Conservation (phyloP, 108 stramenopile species). For the Tribonema minus region DNA sequence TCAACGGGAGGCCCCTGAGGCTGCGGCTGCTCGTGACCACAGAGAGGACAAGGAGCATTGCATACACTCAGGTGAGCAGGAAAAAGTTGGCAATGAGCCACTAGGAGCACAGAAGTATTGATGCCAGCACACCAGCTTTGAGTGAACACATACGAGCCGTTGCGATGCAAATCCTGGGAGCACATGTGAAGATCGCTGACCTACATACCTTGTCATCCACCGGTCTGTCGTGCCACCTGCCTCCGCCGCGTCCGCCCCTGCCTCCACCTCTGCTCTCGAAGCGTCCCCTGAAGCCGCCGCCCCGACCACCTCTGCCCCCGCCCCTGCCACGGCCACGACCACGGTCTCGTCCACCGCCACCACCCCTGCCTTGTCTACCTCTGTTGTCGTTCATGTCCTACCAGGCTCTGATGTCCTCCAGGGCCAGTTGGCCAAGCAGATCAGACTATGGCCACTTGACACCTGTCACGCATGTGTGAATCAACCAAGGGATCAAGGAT, state of each 20-base stretch:
- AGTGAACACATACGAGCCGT: background rate
- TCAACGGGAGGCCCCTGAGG: background rate
- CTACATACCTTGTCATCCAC: background rate
- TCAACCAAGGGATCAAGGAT: too few species aligned
- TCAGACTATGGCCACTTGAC: too few species aligned
- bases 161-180: background rate
- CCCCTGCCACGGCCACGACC: background rate
- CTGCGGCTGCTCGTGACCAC: background rate
- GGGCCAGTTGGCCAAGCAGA: too few species aligned
- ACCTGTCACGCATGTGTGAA: too few species aligned
- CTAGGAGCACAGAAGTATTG: too few species aligned
- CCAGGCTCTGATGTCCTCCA: too few species aligned
- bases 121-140: background rate
- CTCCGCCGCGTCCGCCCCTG: background rate
- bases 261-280: background rate
- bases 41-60: background rate
- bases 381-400: too few species aligned
- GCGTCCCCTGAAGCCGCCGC: conserved; percentile 5
- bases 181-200: conserved; percentile 2
- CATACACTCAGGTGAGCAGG: background rate
- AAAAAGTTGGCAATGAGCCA: background rate
- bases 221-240: background rate
- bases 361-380: background rate
- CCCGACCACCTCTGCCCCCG: conserved; percentile 10
- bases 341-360: background rate